Evolutionary conservation across 306 rosid genomes (phyloP).

Genomic region (Castanospermum australe): DNA sequence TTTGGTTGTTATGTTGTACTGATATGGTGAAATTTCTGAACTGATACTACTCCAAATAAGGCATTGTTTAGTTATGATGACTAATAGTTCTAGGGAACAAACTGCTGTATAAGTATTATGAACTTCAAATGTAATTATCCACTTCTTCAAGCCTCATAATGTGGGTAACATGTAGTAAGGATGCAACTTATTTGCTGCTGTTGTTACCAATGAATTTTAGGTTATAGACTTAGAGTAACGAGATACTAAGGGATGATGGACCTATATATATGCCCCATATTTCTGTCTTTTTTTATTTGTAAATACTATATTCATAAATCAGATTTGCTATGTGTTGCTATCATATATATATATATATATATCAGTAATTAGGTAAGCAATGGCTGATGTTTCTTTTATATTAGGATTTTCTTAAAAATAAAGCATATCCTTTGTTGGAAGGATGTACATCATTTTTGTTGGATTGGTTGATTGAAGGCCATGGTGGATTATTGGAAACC

Average conservation of each 20-base stretch:
- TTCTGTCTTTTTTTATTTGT: not conserved
- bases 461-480: conserved; percentile 97
- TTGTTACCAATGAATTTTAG: not conserved
- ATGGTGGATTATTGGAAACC: conserved; percentile 75
- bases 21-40: not conserved
- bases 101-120: not conserved
- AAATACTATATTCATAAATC: not conserved
- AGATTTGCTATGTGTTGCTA: conserved; percentile 8
- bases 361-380: not conserved
- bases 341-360: not conserved
- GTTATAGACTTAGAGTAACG: not conserved
- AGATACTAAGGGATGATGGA: not conserved
- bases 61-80: conserved; percentile 1
- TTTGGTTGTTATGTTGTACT: not conserved
- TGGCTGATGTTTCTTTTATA: conserved; percentile 30
- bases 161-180: not conserved
- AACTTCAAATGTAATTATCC: not conserved
- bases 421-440: conserved; percentile 96
- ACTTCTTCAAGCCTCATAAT: conserved; percentile 15
- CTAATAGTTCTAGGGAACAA: not conserved
- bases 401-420: conserved; percentile 80
- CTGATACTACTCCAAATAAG: conserved; percentile 6
- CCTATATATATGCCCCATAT: conserved; percentile 10
- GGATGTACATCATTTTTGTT: conserved; percentile 86
- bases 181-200: conserved; percentile 8